Evolutionary conservation across 345 rosid species (phyloP).

Genomic region (Pseudoturritis turrita): DNA sequence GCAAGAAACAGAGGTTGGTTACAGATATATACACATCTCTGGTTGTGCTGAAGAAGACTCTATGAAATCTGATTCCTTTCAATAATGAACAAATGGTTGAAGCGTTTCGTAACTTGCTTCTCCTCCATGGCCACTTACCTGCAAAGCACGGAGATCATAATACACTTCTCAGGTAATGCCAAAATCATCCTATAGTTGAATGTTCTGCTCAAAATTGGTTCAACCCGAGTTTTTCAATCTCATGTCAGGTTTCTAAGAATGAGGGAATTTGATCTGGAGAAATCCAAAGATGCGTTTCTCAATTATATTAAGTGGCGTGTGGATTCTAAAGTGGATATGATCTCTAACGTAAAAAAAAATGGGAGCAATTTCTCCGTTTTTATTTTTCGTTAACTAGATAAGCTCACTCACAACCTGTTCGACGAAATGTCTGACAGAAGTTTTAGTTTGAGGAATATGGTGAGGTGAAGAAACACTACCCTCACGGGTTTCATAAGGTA

Average conservation of each 20-base stretch:
- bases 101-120: slow-evolving; percentile 28
- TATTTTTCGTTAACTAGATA: not conserved
- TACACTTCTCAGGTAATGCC: slow-evolving; percentile 12
- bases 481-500: slow-evolving; percentile 92
- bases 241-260: slow-evolving; percentile 17
- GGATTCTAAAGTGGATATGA: slow-evolving; percentile 15
- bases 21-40: slow-evolving; percentile 9
- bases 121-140: slow-evolving; percentile 23
- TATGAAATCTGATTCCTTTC: not conserved
- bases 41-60: not conserved
- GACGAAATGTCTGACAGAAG: slow-evolving; percentile 42
- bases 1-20: slow-evolving; percentile 14
- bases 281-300: slow-evolving; percentile 16
- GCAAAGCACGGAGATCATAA: not conserved
- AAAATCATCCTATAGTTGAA: not conserved
- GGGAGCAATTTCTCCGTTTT: not conserved
- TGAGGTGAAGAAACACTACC: slow-evolving; percentile 77
- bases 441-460: slow-evolving; percentile 76
- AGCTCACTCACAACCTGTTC: not conserved
- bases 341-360: slow-evolving; percentile 1
- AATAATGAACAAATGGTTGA: slow-evolving; percentile 6
- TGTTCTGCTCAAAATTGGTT: too few relatives aligned
- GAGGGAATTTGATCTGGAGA: slow-evolving; percentile 22
- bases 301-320: slow-evolving; percentile 7
- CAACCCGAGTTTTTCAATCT: too few relatives aligned